Conservation (phyloP, 2,329 filamentous ascomycete genomes). For the Talaromyces sp. region DNA sequence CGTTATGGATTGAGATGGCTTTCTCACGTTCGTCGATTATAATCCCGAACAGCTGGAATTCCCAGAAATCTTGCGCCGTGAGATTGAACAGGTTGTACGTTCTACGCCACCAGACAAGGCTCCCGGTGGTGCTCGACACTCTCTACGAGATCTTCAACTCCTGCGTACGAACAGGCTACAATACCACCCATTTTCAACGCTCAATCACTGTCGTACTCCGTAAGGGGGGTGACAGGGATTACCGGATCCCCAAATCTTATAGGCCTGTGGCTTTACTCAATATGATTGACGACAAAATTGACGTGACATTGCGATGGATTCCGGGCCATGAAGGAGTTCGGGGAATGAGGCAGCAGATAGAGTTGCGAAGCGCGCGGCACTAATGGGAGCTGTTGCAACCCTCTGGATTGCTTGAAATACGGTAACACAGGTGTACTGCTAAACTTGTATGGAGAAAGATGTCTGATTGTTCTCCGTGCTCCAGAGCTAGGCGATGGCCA, state of each 20-base stretch:
- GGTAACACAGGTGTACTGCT: too few species aligned
- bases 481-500: too few species aligned
- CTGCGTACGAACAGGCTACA: background rate
- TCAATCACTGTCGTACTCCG: background rate
- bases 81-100: background rate
- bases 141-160: background rate
- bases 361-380: too few species aligned
- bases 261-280: background rate
- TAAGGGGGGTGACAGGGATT: background rate
- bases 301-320: too few species aligned
- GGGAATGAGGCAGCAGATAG: too few species aligned
- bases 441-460: too few species aligned
- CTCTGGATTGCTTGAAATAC: too few species aligned
- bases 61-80: background rate
- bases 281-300: too few species aligned
- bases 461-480: too few species aligned
- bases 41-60: background rate
- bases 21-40: slow-evolving; percentile 1
- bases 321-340: too few species aligned
- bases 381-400: too few species aligned
- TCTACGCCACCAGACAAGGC: background rate
- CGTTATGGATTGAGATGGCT: background rate
- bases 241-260: background rate
- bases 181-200: background rate
- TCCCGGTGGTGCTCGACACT: background rate